Percentiles rank a stretch among this genome's conserved stretches.
phyloP scores from a whole-genome alignment of 495 filamentous ascomycete genomes.

The Lophiostoma macrostomum region DNA sequence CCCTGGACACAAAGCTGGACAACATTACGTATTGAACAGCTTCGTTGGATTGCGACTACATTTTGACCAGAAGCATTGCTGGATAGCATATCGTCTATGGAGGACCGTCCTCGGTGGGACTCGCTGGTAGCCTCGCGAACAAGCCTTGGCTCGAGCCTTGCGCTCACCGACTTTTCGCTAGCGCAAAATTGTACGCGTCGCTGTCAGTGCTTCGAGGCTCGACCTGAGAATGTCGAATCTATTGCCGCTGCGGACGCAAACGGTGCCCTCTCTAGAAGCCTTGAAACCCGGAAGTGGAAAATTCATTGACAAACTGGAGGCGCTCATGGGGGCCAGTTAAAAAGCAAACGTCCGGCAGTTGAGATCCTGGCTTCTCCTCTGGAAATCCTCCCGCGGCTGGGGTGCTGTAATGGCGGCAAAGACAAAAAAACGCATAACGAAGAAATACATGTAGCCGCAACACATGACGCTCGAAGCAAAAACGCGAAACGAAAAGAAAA shows the following conservation, averaged over 20 bases:
- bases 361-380: conserved; percentile 4
- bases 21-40: conserved; percentile 10
- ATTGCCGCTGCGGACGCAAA: conserved; percentile 10
- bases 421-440: conserved; percentile 17
- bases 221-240: conserved; percentile 16
- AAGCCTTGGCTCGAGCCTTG: background rate
- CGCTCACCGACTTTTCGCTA: conserved; percentile 1
- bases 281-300: background rate
- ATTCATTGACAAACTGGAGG: conserved; percentile 5
- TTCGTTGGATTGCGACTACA: conserved; percentile 7
- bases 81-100: conserved; percentile 1
- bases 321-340: conserved; percentile 10
- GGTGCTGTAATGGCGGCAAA: conserved; percentile 29
- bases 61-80: background rate
- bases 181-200: background rate
- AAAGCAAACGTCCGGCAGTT: background rate
- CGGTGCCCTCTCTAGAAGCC: background rate
- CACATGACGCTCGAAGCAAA: conserved; percentile 14
- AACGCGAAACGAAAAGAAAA: conserved; percentile 8
- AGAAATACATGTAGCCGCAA: conserved; percentile 14
- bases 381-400: background rate
- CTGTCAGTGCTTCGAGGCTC: background rate
- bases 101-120: conserved; percentile 12
- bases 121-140: background rate
- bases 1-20: background rate